A percentile compares a stretch with the other conserved stretches of the same genome.
Conservation (phyloP, 805 yeast species). For the Saccharomycopsis amapae region DNA sequence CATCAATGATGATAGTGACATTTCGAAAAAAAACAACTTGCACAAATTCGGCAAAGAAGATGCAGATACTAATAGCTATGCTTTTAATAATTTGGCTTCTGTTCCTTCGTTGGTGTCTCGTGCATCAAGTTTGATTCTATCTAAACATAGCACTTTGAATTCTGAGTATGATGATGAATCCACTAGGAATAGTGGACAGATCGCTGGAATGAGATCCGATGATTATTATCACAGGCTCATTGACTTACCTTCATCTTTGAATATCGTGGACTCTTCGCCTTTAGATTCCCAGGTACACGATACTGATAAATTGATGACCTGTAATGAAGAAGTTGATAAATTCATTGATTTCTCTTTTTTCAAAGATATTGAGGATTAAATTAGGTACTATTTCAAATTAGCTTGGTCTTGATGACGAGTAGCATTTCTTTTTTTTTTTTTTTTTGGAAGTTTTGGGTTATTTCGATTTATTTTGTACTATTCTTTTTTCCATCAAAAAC, state of each 20-base stretch:
- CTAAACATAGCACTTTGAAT: conserved; percentile 8
- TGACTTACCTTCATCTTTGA: conserved; percentile 1
- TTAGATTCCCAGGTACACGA: too few relatives aligned
- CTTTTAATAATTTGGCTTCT: not conserved
- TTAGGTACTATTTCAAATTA: not conserved
- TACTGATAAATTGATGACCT: not conserved
- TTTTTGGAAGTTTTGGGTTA: not conserved
- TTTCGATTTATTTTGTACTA: not conserved
- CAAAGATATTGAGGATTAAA: conserved; percentile 2
- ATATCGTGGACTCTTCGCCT: not conserved
- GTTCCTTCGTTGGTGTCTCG: not conserved
- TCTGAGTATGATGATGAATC: conserved; percentile 2
- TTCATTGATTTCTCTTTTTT: conserved; percentile 16
- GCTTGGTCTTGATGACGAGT: too few relatives aligned
- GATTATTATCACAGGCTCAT: not conserved
- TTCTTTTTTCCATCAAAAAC: not conserved
- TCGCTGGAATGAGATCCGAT: not conserved
- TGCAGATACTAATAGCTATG: too few relatives aligned
- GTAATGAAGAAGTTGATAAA: conserved; percentile 6
- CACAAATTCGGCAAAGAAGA: not conserved
- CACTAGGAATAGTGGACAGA: not conserved
- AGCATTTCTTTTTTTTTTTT: not conserved
- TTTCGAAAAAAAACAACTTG: not conserved
- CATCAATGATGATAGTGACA: conserved; percentile 2
- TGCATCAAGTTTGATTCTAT: conserved; percentile 4